A percentile compares a stretch with the other conserved stretches of the same genome.
Conservation (phyloP, 345 rosid species). For the Xanthoceras sorbifolium region DNA sequence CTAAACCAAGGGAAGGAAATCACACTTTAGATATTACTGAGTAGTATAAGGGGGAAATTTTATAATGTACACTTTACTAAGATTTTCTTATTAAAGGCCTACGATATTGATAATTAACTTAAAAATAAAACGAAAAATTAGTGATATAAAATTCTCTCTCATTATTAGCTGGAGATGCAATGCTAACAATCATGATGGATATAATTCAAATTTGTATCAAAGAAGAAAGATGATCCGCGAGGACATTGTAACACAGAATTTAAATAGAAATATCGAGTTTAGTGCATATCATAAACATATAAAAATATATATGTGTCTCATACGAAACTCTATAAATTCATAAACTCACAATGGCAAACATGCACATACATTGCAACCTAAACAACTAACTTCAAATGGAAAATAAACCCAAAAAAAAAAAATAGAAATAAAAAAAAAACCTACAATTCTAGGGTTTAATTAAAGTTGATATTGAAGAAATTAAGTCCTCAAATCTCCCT, state of each 20-base stretch:
- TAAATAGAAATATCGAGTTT: conserved; percentile 10
- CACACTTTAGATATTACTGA: conserved; percentile 20
- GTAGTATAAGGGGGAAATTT: background rate
- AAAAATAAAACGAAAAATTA: background rate
- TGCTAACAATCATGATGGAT: background rate
- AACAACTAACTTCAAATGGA: background rate
- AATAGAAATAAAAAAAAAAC: background rate
- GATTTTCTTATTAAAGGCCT: conserved; percentile 20
- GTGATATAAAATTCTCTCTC: no score
- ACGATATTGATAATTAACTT: conserved; percentile 11
- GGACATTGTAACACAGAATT: background rate
- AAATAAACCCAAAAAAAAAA: background rate
- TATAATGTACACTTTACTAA: conserved; percentile 10
- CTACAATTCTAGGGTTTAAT: conserved; percentile 44
- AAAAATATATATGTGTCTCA: background rate
- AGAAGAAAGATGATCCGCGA: conserved; percentile 1
- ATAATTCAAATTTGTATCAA: background rate
- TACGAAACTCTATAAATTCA: conserved; percentile 26
- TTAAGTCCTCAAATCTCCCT: conserved; percentile 10
- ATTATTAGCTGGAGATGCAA: background rate
- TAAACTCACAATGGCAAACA: conserved; percentile 32
- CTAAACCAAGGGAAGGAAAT: conserved; percentile 15
- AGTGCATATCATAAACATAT: conserved; percentile 12
- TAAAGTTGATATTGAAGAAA: conserved; percentile 15
- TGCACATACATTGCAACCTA: conserved; percentile 24